Evolutionary conservation across 805 yeast species (phyloP), one percentile per base, ranked within the genome.

Genomic region (Candida stauntonica): DNA sequence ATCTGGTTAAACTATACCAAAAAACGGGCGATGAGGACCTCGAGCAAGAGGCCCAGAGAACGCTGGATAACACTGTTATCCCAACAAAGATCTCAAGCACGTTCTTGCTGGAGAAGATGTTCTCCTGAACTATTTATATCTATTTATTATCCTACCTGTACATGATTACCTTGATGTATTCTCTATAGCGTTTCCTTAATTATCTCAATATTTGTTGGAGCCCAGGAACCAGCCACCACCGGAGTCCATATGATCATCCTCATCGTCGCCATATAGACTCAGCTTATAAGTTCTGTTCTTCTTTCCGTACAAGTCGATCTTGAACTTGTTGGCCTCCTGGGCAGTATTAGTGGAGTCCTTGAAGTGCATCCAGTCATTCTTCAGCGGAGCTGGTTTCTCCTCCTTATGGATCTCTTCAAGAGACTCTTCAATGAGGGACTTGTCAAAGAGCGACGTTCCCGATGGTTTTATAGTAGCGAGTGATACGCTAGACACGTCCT

Each of bases 261-360:
- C 45, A 15, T 39, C 44, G 35, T 41, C 43, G 9, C 34, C 51
- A 31, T 55, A 55, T 7, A 54, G 26, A 24, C 41, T 47, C 33
- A 52, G 23, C 19, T 51, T 54, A 33, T 38, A 45, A 14, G 39
- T 42, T 15, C 47, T 48, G 31, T 55, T 54, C 41, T 50, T 52
- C 35, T 50, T 48, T 5, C 52, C 58, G 33, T 54, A 55, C 16
- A 55, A 36, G 18, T 55, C 57, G 35, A 55, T 54, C 43, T 48
- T 55, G 40, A 46, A 54, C 32, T 45, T 46, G 15, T 39, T 38
- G 5, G 27, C 33, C 2, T 14, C 15, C 18, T 29, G 15, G 5
- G n/a, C 14, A 17, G 8, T 17, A 5, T 15, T 7, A 21, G 18
- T 30, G 16, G 18, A 5, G 26, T 35, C 16, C 18, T 38, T 33